Evolutionary conservation across 306 rosid genomes (phyloP).

Genomic region (Ormosia emarginata): DNA sequence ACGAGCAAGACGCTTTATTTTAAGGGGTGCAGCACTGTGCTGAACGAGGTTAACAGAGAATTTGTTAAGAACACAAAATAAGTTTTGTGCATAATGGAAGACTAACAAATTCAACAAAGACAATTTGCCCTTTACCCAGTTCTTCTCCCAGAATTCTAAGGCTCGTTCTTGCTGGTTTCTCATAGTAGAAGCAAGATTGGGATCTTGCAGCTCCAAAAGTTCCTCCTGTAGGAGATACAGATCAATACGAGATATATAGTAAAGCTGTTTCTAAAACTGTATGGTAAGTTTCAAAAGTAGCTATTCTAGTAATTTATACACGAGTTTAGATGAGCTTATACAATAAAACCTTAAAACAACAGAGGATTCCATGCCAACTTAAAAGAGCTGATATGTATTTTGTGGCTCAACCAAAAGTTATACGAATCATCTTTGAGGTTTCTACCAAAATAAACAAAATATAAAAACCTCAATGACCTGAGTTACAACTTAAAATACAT

Average conservation of each 20-base stretch:
- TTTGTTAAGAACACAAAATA: slow-evolving; percentile 12
- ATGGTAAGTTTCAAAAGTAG: neutral
- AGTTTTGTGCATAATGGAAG: neutral
- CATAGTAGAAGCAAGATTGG: slow-evolving; percentile 65
- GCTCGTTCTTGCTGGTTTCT: slow-evolving; percentile 68
- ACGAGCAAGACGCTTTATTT: slow-evolving; percentile 83
- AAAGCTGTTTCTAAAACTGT: neutral
- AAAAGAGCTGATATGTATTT: neutral
- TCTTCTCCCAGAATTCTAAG: slow-evolving; percentile 74
- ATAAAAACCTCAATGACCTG: neutral
- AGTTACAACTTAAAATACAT: neutral
- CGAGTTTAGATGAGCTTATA: neutral
- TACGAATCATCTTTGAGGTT: neutral
- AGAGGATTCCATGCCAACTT: neutral
- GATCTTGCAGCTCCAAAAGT: slow-evolving; percentile 82
- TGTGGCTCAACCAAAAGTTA: neutral
- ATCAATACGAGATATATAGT: slow-evolving; percentile 18
- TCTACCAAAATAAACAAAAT: neutral
- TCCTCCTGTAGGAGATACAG: slow-evolving; percentile 58
- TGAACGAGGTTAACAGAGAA: slow-evolving; percentile 31
- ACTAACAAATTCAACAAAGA: slow-evolving; percentile 15
- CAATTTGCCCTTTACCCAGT: slow-evolving; percentile 60
- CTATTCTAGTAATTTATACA: neutral
- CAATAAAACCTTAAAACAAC: neutral
- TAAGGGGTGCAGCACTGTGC: slow-evolving; percentile 83